Conservation (phyloP, 2,329 filamentous ascomycete species). For the Cryphonectria nitschkei region DNA sequence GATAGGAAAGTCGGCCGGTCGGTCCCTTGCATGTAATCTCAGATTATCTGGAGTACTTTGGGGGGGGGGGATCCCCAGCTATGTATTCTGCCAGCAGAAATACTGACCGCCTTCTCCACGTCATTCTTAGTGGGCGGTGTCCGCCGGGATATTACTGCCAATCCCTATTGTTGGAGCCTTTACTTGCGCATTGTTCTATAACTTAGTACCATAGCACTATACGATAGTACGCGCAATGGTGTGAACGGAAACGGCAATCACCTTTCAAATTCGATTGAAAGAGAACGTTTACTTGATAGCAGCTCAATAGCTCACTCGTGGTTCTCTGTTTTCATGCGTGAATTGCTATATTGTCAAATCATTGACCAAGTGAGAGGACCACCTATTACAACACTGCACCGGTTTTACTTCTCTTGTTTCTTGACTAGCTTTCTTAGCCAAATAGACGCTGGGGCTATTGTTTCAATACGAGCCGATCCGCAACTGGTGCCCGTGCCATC, state of each 20-base stretch:
- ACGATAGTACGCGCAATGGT: neutral
- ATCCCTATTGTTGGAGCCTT: neutral
- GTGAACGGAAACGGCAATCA: too few relatives aligned
- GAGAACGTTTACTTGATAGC: neutral
- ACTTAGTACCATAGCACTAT: neutral
- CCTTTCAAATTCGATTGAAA: too few relatives aligned
- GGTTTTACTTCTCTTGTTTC: neutral
- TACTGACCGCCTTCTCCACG: constrained; percentile 23
- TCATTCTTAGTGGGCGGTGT: constrained; percentile 15
- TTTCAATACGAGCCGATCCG: constrained; percentile 1
- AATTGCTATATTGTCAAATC: neutral
- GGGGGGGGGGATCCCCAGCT: constrained; percentile 2
- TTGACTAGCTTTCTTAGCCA: neutral
- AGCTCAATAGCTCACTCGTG: neutral
- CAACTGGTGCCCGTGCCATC: constrained; percentile 1
- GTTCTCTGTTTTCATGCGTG: neutral
- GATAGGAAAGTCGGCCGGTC: neutral
- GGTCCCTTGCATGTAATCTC: constrained; percentile 11
- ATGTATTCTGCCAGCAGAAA: constrained; percentile 28
- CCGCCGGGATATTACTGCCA: constrained; percentile 11
- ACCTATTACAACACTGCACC: neutral
- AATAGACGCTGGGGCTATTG: neutral
- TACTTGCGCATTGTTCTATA: neutral
- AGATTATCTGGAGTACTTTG: constrained; percentile 3
- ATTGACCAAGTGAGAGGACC: neutral